These are phyloP conservation scores for Cryptosporidium sp. DNA, from an alignment of 169 alveolate genomes.

Conservation along the genomic window DNA sequence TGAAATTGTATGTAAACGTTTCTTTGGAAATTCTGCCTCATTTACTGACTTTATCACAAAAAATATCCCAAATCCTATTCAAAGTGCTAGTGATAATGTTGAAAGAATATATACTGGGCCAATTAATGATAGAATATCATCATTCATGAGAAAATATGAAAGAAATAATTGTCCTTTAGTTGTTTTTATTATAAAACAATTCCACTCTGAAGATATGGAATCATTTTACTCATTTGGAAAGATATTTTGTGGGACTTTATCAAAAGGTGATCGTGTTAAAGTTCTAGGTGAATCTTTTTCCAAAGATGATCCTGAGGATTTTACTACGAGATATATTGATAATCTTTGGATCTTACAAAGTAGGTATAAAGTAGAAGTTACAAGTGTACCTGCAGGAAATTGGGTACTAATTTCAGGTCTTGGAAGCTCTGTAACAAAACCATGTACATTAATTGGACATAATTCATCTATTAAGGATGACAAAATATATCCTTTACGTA, in stretches of 20 bases:
- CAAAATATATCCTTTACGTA: slow-evolving; percentile 65
- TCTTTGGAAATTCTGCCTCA: slow-evolving; percentile 85
- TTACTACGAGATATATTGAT: slow-evolving; percentile 87
- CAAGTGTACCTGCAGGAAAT: slow-evolving; percentile 89
- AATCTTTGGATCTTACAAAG: slow-evolving; percentile 94
- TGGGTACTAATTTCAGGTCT: slow-evolving; percentile 97
- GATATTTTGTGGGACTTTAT: slow-evolving; percentile 96
- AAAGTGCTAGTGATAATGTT: slow-evolving; percentile 81
- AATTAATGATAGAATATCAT: slow-evolving; percentile 20
- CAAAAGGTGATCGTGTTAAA: slow-evolving; percentile 93
- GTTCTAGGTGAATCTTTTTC: slow-evolving; percentile 94
- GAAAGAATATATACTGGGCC: slow-evolving; percentile 81
- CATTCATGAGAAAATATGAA: slow-evolving; percentile 66
- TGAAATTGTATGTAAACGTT: slow-evolving; percentile 77
- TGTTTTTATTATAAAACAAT: slow-evolving; percentile 91
- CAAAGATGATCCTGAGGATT: slow-evolving; percentile 98
- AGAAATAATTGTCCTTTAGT: slow-evolving; percentile 89
- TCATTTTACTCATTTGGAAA: slow-evolving; percentile 96
- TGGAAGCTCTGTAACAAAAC: slow-evolving; percentile 90
- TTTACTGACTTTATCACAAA: slow-evolving; percentile 91
- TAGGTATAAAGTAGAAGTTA: slow-evolving; percentile 91
- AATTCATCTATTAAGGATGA: not conserved
- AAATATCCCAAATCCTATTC: slow-evolving; percentile 85
- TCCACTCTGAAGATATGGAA: slow-evolving; percentile 92
- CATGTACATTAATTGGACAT: slow-evolving; percentile 86